phyloP scores from a whole-genome alignment of 768 basidiomycete genomes.

The Trametes punicea region DNA sequence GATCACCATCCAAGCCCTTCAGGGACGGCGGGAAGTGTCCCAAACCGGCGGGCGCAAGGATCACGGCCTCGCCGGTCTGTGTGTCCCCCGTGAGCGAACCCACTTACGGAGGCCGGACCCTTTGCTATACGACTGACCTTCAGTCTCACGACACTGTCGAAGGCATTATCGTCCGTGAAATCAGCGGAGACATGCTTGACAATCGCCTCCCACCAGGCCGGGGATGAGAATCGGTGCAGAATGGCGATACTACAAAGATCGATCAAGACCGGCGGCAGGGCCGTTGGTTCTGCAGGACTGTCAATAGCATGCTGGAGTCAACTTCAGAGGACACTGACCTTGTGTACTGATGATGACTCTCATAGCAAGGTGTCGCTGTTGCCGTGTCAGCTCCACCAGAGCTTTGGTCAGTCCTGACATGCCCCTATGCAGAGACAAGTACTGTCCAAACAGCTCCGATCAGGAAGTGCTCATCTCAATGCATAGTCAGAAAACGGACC shows the following conservation, averaged over 20 bases:
- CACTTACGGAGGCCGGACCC: no score
- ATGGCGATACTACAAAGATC: conserved; percentile 65
- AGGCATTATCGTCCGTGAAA: conserved; percentile 54
- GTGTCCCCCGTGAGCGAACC: neutral
- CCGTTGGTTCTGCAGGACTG: conserved; percentile 61
- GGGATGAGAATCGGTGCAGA: conserved; percentile 74
- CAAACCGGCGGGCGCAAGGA: conserved; percentile 59
- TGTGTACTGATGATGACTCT: conserved; percentile 74
- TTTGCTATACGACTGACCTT: conserved; percentile 42
- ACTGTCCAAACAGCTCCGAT: conserved; percentile 38
- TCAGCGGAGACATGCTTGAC: conserved; percentile 65
- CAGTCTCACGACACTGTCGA: conserved; percentile 61
- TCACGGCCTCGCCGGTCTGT: conserved; percentile 69
- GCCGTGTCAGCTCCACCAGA: conserved; percentile 55
- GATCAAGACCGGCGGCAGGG: conserved; percentile 62
- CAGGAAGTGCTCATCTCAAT: neutral
- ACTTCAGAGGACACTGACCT: conserved; percentile 44
- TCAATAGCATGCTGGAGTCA: no score
- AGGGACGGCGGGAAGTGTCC: conserved; percentile 5
- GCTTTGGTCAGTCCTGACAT: conserved; percentile 57
- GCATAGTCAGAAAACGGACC: conserved; percentile 41
- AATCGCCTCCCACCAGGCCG: conserved; percentile 72
- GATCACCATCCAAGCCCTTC: neutral
- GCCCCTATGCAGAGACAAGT: conserved; percentile 47
- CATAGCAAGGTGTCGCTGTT: conserved; percentile 72